Percentiles rank a stretch among this genome's conserved stretches.
These are phyloP conservation scores for Orbilia brochopaga DNA, from an alignment of 2,329 filamentous ascomycete genomes.

Conservation along the genomic window DNA sequence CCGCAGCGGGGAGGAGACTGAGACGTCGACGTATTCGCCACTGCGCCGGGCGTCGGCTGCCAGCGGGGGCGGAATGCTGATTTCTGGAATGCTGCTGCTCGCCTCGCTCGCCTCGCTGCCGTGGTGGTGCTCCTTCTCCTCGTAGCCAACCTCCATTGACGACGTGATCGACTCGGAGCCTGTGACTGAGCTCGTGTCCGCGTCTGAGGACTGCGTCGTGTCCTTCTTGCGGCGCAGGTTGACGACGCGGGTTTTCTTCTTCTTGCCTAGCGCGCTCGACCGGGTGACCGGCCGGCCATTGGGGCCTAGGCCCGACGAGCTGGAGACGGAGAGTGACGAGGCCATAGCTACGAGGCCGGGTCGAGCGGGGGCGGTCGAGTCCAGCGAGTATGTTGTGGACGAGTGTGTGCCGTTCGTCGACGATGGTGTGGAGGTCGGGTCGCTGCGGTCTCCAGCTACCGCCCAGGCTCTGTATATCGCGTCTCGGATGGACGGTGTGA, in stretches of 20 bases:
- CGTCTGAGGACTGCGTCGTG: constrained; percentile 28
- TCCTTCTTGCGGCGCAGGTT: constrained; percentile 73
- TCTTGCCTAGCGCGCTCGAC: constrained; percentile 71
- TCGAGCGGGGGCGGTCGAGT: constrained; percentile 69
- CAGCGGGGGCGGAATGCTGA: constrained; percentile 48
- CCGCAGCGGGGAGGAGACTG: constrained; percentile 21
- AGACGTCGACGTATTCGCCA: constrained; percentile 44
- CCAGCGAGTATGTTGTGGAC: constrained; percentile 73
- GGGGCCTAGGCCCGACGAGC: constrained; percentile 44
- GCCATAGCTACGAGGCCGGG: constrained; percentile 57
- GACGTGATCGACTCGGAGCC: constrained; percentile 60
- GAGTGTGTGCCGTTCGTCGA: constrained; percentile 58
- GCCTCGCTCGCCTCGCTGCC: constrained; percentile 38
- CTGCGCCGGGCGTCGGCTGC: constrained; percentile 20
- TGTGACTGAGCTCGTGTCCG: constrained; percentile 36
- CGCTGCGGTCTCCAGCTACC: constrained; percentile 63
- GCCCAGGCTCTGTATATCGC: constrained; percentile 94
- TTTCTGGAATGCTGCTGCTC: constrained; percentile 45
- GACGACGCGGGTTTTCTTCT: constrained; percentile 78
- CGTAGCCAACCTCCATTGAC: constrained; percentile 65
- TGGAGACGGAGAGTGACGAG: constrained; percentile 42
- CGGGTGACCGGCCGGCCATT: constrained; percentile 59
- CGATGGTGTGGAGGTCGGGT: constrained; percentile 51
- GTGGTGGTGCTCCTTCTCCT: constrained; percentile 52
- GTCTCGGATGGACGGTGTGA: constrained; percentile 87